Evolutionary conservation across 2,329 filamentous ascomycete genomes (phyloP).

Genomic region (Aspergillus flavus): DNA sequence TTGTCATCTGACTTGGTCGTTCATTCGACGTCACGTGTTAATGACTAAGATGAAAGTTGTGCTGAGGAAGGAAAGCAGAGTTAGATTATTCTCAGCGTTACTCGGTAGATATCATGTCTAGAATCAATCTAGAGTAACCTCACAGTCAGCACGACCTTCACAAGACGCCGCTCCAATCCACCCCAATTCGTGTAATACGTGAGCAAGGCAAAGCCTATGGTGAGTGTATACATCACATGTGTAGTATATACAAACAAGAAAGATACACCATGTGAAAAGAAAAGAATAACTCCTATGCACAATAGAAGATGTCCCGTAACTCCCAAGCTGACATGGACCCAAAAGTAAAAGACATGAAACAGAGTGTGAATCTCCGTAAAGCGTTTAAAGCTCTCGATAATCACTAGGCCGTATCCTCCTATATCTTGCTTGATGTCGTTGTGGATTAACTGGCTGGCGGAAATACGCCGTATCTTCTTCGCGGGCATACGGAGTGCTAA

Average conservation of each 20-base stretch:
- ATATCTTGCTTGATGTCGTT: slow-evolving; percentile 81
- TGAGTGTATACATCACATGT: background rate
- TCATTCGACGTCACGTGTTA: background rate
- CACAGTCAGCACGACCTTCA: too few relatives aligned
- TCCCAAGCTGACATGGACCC: background rate
- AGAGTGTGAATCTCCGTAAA: background rate
- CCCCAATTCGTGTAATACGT: background rate
- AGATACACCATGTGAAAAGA: background rate
- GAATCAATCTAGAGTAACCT: background rate
- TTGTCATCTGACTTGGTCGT: background rate
- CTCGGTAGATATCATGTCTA: background rate
- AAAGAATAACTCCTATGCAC: background rate
- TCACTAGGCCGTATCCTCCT: slow-evolving; percentile 83
- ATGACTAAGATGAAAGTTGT: background rate
- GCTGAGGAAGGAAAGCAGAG: too few relatives aligned
- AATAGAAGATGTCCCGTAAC: background rate
- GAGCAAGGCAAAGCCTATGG: background rate
- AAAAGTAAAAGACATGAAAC: background rate
- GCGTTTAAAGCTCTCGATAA: slow-evolving; percentile 73
- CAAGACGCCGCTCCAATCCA: background rate
- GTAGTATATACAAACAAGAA: background rate
- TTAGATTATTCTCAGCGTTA: background rate
- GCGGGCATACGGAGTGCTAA: slow-evolving; percentile 58
- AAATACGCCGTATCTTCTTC: slow-evolving; percentile 92
- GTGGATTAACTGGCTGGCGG: slow-evolving; percentile 91